Conservation (phyloP, 805 yeast species). For the Wickerhamiella nectarea region DNA sequence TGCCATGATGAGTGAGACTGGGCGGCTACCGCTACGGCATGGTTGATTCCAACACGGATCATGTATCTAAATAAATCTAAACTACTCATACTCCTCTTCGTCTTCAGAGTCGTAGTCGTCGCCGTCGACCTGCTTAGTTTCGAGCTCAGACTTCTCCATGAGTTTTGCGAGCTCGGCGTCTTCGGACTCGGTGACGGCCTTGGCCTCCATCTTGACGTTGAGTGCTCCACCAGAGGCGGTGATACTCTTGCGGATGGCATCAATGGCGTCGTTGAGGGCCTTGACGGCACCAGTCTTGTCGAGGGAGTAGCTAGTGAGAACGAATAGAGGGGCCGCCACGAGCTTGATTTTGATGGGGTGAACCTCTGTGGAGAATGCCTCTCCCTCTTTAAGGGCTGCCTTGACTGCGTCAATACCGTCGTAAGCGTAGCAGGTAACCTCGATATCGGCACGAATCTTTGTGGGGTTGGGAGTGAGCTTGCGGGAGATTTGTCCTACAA, state of each 20-base stretch:
- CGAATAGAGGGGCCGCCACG: slow-evolving; percentile 96
- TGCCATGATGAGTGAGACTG: background rate
- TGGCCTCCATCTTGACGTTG: slow-evolving; percentile 93
- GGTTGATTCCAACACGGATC: too few species aligned
- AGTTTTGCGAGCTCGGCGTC: slow-evolving; percentile 95
- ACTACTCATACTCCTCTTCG: slow-evolving; percentile 12
- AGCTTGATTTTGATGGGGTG: slow-evolving; percentile 85
- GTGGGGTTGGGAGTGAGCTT: slow-evolving; percentile 97
- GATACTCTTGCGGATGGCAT: slow-evolving; percentile 56
- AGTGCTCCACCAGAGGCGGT: slow-evolving; percentile 69
- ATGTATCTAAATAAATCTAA: too few species aligned
- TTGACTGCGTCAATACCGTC: slow-evolving; percentile 98
- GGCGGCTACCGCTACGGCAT: too few species aligned
- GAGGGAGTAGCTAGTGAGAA: slow-evolving; percentile 79
- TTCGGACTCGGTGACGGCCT: slow-evolving; percentile 96
- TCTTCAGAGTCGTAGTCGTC: slow-evolving; percentile 48
- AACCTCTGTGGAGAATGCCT: slow-evolving; percentile 64
- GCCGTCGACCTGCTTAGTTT: slow-evolving; percentile 70
- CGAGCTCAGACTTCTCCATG: slow-evolving; percentile 84
- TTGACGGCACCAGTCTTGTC: slow-evolving; percentile 85
- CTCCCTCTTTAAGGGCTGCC: slow-evolving; percentile 76
- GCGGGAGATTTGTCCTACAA: slow-evolving; percentile 74
- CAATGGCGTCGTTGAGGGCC: slow-evolving; percentile 64
- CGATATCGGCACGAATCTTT: slow-evolving; percentile 96
- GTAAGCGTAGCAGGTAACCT: slow-evolving; percentile 91